Conservation (phyloP, 108 stramenopile species). For the Cylindrotheca closterium region DNA sequence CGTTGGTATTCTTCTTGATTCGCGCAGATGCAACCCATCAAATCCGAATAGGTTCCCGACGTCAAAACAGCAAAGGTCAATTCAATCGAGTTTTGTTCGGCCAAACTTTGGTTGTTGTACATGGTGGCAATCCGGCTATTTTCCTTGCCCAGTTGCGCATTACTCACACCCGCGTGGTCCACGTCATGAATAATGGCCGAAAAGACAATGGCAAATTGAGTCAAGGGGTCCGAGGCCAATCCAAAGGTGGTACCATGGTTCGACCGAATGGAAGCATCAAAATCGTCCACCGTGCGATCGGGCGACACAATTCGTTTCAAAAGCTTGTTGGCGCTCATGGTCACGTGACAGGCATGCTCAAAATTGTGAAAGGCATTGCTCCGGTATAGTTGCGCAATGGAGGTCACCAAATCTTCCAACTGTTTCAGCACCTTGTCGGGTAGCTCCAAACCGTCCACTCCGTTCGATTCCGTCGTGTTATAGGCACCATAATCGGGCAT, state of each 20-base stretch:
- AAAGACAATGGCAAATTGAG: slow-evolving; percentile 10
- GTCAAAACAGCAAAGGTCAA: not conserved
- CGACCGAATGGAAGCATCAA: not conserved
- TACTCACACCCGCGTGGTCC: slow-evolving; percentile 2
- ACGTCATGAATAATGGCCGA: slow-evolving; percentile 7
- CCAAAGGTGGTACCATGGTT: not conserved
- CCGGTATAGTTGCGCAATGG: slow-evolving; percentile 6
- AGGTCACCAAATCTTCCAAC: slow-evolving; percentile 1
- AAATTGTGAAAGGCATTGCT: slow-evolving; percentile 15
- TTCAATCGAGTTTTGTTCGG: slow-evolving; percentile 7
- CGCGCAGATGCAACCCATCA: slow-evolving; percentile 10
- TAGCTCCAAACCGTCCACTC: slow-evolving; percentile 7
- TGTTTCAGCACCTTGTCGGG: slow-evolving; percentile 2
- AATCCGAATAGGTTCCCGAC: not conserved
- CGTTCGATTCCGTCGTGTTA: slow-evolving; percentile 2
- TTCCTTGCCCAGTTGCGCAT: slow-evolving; percentile 4
- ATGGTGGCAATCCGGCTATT: not conserved
- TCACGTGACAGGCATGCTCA: slow-evolving; percentile 11
- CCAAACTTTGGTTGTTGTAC: not conserved
- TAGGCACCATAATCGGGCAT: slow-evolving; percentile 24
- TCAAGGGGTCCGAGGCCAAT: slow-evolving; percentile 1
- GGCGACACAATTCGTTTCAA: not conserved
- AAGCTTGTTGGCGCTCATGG: slow-evolving; percentile 2
- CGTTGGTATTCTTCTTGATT: slow-evolving; percentile 12
- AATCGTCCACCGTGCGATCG: not conserved